phyloP scores from a whole-genome alignment of 768 basidiomycete genomes.

The Botryobasidium botryosum region DNA sequence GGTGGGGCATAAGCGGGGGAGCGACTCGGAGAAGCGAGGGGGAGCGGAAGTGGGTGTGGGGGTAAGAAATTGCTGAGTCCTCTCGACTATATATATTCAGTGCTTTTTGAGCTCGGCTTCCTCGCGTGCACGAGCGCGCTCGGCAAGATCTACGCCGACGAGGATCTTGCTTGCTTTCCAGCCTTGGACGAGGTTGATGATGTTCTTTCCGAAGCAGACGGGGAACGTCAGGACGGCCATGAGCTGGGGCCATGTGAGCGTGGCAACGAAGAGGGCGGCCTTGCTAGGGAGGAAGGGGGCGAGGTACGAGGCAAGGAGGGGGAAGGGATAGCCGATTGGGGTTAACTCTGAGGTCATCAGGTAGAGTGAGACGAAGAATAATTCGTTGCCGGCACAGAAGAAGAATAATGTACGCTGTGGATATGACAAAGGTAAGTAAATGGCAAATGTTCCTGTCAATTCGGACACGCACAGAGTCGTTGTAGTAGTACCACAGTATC shows the following conservation, averaged over 20 bases:
- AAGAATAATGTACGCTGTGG: slow-evolving; percentile 68
- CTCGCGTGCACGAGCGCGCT: slow-evolving; percentile 31
- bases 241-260: slow-evolving; percentile 59
- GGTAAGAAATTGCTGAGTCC: too few relatives aligned
- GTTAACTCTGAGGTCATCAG: slow-evolving; percentile 70
- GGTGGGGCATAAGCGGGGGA: too few relatives aligned
- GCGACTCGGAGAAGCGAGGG: too few relatives aligned
- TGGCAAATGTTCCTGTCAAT: neutral
- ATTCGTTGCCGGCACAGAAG: slow-evolving; percentile 88
- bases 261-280: slow-evolving; percentile 15
- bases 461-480: slow-evolving; percentile 52
- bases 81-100: too few relatives aligned
- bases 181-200: slow-evolving; percentile 89
- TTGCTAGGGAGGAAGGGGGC: slow-evolving; percentile 11
- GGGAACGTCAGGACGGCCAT: slow-evolving; percentile 46
- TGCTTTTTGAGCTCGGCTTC: too few relatives aligned
- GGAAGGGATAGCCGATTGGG: slow-evolving; percentile 34
- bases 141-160: slow-evolving; percentile 83
- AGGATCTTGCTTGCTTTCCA: slow-evolving; percentile 92
- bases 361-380: slow-evolving; percentile 91
- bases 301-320: slow-evolving; percentile 15
- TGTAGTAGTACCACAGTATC: slow-evolving; percentile 88
- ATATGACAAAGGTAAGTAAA: too few relatives aligned
- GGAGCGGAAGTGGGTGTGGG: too few relatives aligned
- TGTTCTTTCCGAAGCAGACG: slow-evolving; percentile 65